These are phyloP conservation scores for Saturnispora diversa DNA, from an alignment of 805 yeast genomes.

Conservation along the genomic window DNA sequence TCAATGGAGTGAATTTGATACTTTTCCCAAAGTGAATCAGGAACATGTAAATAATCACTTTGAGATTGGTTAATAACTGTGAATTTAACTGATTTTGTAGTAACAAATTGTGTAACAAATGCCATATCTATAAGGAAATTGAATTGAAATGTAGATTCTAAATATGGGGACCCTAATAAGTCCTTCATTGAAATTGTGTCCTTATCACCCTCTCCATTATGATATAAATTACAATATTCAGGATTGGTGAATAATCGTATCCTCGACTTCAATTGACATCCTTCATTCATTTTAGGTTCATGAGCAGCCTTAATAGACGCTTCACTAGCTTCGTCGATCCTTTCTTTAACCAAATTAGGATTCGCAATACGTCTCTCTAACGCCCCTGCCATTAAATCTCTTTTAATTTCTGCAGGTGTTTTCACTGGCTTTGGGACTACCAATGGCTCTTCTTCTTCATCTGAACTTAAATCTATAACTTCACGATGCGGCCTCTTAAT, in stretches of 20 bases:
- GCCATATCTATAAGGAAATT: slow-evolving; percentile 28
- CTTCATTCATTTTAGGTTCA: background rate
- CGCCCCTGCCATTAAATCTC: slow-evolving; percentile 21
- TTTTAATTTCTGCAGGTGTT: slow-evolving; percentile 11
- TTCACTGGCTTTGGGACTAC: background rate
- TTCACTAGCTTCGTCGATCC: background rate
- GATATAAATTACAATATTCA: slow-evolving; percentile 18
- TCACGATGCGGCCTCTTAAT: slow-evolving; percentile 1
- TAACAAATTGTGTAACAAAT: slow-evolving; percentile 20
- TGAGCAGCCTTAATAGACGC: no score
- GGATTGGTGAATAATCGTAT: slow-evolving; percentile 23
- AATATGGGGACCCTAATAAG: slow-evolving; percentile 21
- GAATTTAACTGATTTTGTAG: slow-evolving; percentile 18
- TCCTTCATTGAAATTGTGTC: slow-evolving; percentile 26
- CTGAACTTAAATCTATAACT: slow-evolving; percentile 14
- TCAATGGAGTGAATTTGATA: slow-evolving; percentile 23
- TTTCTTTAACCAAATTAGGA: background rate
- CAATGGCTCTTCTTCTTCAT: background rate
- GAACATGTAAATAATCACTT: slow-evolving; percentile 28
- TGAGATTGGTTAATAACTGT: slow-evolving; percentile 28
- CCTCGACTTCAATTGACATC: slow-evolving; percentile 17
- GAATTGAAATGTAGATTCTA: slow-evolving; percentile 27
- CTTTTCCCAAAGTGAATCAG: slow-evolving; percentile 22
- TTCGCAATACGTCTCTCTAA: slow-evolving; percentile 18
- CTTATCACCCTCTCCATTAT: slow-evolving; percentile 16